Evolutionary conservation across 2,329 filamentous ascomycete species (phyloP).

Genomic region (Stachybotrys echinatus): DNA sequence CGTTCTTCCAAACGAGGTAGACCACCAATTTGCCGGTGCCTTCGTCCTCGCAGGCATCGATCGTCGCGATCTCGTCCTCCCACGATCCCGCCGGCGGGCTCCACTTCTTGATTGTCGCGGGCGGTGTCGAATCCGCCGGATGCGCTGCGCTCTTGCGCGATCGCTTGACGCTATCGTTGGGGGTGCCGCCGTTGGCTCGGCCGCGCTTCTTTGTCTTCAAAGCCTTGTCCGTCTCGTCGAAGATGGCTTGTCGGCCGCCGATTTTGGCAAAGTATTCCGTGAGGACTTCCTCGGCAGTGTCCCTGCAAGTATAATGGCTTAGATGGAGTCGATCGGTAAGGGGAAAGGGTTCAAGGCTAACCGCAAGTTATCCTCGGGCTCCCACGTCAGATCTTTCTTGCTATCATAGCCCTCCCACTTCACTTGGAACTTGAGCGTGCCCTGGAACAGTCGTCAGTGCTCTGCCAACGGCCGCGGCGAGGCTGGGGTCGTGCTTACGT

Average conservation of each 20-base stretch:
- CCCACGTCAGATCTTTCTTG: slow-evolving; percentile 70
- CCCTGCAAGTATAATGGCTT: slow-evolving; percentile 27
- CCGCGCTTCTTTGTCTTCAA: slow-evolving; percentile 54
- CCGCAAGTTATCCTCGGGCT: slow-evolving; percentile 61
- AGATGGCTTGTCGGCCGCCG: slow-evolving; percentile 57
- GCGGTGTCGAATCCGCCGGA: slow-evolving; percentile 42
- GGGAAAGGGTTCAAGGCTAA: slow-evolving; percentile 5
- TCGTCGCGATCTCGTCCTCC: slow-evolving; percentile 66
- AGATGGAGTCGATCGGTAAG: background rate
- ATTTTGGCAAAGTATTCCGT: slow-evolving; percentile 57
- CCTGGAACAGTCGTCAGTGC: slow-evolving; percentile 27
- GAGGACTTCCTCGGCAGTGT: slow-evolving; percentile 55
- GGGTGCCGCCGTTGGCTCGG: slow-evolving; percentile 34
- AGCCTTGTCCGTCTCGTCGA: slow-evolving; percentile 45
- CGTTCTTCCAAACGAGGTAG: slow-evolving; percentile 69
- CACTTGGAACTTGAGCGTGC: slow-evolving; percentile 58
- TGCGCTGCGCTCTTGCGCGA: slow-evolving; percentile 43
- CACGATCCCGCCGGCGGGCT: slow-evolving; percentile 67
- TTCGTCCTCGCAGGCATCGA: slow-evolving; percentile 69
- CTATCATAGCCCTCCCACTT: slow-evolving; percentile 79
- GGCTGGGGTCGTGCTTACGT: slow-evolving; percentile 32
- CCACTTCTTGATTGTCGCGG: slow-evolving; percentile 46
- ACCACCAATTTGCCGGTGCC: slow-evolving; percentile 55
- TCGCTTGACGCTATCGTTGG: slow-evolving; percentile 36
- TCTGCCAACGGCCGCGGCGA: background rate